Evolutionary conservation across 78 protist species (phyloP), one percentile per base, ranked within the genome.

Genomic region (Dictyostelium intermedium): DNA sequence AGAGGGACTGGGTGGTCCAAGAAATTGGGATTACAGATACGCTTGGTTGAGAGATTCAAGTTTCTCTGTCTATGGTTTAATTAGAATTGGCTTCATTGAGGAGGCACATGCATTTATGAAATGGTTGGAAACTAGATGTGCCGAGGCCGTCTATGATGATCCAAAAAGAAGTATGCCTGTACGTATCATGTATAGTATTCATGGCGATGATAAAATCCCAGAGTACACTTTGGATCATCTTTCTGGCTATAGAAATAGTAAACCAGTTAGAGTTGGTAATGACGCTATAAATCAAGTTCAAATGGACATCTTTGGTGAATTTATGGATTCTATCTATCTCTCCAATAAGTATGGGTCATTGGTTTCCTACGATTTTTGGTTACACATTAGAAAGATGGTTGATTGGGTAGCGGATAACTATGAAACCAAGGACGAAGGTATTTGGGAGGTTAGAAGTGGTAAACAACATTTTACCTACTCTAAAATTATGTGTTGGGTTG

Each of bases 391-490:
- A 50, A 50, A 35, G 60, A 16, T 92, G 25, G 61, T 92, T 6
- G 96, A 92, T 66, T 92, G 92, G 91, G 93, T 92, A 0, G 85
- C 85, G 1, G 96, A 92, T 20, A 82, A 92, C n/a, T 84, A 79
- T 50, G 45, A 72, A 30, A 72, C 27, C 10, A 92, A 85, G 14
- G 96, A 92, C 8, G 93, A 92, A 32, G 96, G 96, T 18, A 86
- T 92, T 34, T 92, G 96, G 96, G 96, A 92, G 60, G 96, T 92
- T 13, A 27, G 96, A 47, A 92, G 96, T 78, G 96, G 96, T 43
- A 66, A 77, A 39, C 92, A 83, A 43, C 91, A 92, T 63, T 92
- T 92, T 61, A 73, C 63, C 9, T 92, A 92, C 81, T 92, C 96
- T 2, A 92, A 84, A 37, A 82, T 92, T 14, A 92, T 92, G 96